Evolutionary conservation across 371 early-diverging fungal species (phyloP).

Genomic region (Mycotypha africana): DNA sequence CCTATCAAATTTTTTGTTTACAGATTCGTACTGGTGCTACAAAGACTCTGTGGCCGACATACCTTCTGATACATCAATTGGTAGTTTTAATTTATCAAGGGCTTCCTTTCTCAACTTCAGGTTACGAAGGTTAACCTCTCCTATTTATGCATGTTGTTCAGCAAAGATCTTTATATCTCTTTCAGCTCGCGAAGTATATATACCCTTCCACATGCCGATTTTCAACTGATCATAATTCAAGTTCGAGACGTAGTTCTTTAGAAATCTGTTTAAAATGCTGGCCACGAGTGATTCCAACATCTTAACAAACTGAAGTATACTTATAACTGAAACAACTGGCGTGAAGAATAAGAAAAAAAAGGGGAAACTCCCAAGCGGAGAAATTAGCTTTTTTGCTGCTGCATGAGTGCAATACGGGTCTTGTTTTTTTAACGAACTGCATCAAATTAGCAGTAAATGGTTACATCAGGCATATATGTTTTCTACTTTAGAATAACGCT

Average conservation of each 20-base stretch:
- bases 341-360: no score
- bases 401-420: no score
- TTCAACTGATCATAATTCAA: constrained; percentile 83
- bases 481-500: no score
- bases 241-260: constrained; percentile 85
- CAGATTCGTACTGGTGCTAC: neutral
- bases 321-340: no score
- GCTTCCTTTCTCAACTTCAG: constrained; percentile 72
- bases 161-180: neutral
- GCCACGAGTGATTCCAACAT: constrained; percentile 82
- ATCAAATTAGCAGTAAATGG: no score
- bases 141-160: no score
- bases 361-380: no score
- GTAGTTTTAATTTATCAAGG: constrained; percentile 78
- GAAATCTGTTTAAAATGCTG: constrained; percentile 69
- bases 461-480: no score
- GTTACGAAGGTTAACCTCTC: constrained; percentile 79
- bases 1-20: constrained; percentile 34
- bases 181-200: neutral
- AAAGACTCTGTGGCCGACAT: neutral
- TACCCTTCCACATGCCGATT: constrained; percentile 86
- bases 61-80: constrained; percentile 82
- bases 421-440: no score
- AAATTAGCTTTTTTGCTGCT: no score
- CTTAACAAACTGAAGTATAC: no score